Percentiles rank a stretch among this genome's conserved stretches.
phyloP scores from a whole-genome alignment of 768 basidiomycete species.

The Naematelia encephala region DNA sequence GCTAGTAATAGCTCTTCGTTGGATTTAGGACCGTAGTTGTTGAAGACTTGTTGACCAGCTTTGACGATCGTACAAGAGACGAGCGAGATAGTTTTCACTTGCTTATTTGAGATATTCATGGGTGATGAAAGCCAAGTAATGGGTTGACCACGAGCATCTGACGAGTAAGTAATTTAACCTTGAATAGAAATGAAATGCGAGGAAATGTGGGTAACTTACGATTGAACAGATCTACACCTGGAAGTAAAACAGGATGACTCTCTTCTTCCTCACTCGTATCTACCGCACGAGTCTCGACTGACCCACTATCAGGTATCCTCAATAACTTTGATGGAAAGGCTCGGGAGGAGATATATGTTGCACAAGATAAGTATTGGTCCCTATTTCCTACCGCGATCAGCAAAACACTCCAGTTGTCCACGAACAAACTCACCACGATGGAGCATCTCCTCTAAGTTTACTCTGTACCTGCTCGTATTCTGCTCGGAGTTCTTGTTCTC shows the following conservation, averaged over 20 bases:
- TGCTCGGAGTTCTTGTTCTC: constrained; percentile 52
- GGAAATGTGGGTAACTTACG: too few species aligned
- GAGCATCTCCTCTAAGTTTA: background rate
- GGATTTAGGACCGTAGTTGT: constrained; percentile 89
- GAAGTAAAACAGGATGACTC: constrained; percentile 71
- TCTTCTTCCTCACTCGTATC: constrained; percentile 24
- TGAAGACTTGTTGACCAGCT: constrained; percentile 64
- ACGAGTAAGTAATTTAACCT: background rate
- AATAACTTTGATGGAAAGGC: constrained; percentile 85
- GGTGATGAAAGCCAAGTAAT: constrained; percentile 71
- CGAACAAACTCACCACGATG: background rate
- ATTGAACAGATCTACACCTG: constrained; percentile 81
- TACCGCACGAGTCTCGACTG: constrained; percentile 38
- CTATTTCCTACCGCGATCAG: constrained; percentile 51
- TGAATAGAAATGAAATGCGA: too few species aligned
- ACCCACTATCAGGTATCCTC: constrained; percentile 55
- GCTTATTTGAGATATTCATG: constrained; percentile 1
- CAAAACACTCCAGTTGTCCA: too few species aligned
- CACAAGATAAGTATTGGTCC: constrained; percentile 66
- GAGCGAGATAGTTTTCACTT: constrained; percentile 59
- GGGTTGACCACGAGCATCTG: constrained; percentile 66
- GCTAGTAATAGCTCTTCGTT: constrained; percentile 86
- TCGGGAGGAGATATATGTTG: constrained; percentile 78
- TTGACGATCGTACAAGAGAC: constrained; percentile 56
- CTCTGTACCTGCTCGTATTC: background rate